These are phyloP conservation scores for Ceratocystis albifundus DNA, from an alignment of 2,329 filamentous ascomycete species.

Conservation along the genomic window DNA sequence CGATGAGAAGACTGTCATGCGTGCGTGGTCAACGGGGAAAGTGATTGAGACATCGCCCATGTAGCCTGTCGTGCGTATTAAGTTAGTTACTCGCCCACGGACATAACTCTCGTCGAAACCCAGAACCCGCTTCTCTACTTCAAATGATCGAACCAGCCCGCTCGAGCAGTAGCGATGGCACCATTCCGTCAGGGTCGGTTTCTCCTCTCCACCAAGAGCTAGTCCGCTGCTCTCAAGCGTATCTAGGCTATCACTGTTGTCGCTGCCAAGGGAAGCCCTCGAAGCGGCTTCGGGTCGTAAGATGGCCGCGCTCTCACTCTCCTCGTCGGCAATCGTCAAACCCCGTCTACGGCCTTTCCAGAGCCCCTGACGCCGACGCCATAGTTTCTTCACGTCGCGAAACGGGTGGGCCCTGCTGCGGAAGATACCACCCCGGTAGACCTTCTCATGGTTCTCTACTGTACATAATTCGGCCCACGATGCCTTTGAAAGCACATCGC, in stretches of 20 bases:
- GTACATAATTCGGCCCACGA: slow-evolving; percentile 39
- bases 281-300: neutral
- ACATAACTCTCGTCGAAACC: slow-evolving; percentile 51
- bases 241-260: neutral
- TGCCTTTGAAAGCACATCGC: slow-evolving; percentile 32
- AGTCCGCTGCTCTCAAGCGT: slow-evolving; percentile 33
- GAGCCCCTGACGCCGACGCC: slow-evolving; percentile 17
- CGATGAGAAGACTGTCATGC: slow-evolving; percentile 52
- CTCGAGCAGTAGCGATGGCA: slow-evolving; percentile 55
- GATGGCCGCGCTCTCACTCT: slow-evolving; percentile 12
- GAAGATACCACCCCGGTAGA: slow-evolving; percentile 52
- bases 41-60: slow-evolving; percentile 47
- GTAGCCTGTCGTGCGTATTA: slow-evolving; percentile 56
- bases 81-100: slow-evolving; percentile 39
- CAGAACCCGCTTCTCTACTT: slow-evolving; percentile 40
- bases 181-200: slow-evolving; percentile 40
- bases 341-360: slow-evolving; percentile 24
- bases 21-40: slow-evolving; percentile 47
- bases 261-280: neutral
- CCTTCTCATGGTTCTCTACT: slow-evolving; percentile 47
- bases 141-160: slow-evolving; percentile 46
- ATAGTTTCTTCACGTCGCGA: slow-evolving; percentile 25
- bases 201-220: slow-evolving; percentile 25
- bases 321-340: slow-evolving; percentile 29
- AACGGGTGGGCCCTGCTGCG: slow-evolving; percentile 40